Evolutionary conservation across 106 monocot genomes (phyloP), one percentile per base, ranked within the genome.

Genomic region (Allium sativum): DNA sequence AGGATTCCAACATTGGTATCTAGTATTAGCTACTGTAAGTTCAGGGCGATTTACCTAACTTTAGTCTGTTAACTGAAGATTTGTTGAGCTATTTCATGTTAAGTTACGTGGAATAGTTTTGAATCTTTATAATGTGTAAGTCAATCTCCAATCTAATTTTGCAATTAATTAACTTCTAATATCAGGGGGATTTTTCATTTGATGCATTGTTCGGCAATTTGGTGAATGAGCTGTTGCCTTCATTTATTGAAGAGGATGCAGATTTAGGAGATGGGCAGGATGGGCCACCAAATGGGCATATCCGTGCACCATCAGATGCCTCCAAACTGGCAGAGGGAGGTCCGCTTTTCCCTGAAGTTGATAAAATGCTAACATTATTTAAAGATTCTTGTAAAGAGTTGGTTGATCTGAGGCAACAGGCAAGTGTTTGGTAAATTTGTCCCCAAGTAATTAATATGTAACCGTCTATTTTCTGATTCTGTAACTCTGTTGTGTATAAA

Each of bases 371-470:
- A 43, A 67, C 79, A 15, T 68, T 96, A 48, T 96, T 96, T 73
- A 96, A 84, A 80, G 89, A 96, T 66, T 96, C 96, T 0, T 91
- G 87, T 73, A 96, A 81, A 73, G 96, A 96, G 68, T 64, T 96
- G 59, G 76, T 96, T 20, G 80, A 84, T 78, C 96, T 96, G 48
- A 80, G 84, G 41, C 75, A 73, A 42, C 87, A 96, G 77, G 96
- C 91, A 48, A 51, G 51, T 10, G 15, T 48, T 58, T 7, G 17
- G 12, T 12, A 31, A 0, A 3, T 22, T 22, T 22, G 22, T 22
- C 22, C 22, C 22, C 3, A 22, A 22, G 22, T 22, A 22, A 22
- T 22, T 22, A 22, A 3, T 22, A 22, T 22, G 3, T 22, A 22
- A 22, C 22, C 3, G 31, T 31, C 2, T 31, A 31, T 31, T 31